Base-by-base conservation (phyloP, 495 filamentous ascomycete genomes). In the Podospora tetraspora region DNA sequence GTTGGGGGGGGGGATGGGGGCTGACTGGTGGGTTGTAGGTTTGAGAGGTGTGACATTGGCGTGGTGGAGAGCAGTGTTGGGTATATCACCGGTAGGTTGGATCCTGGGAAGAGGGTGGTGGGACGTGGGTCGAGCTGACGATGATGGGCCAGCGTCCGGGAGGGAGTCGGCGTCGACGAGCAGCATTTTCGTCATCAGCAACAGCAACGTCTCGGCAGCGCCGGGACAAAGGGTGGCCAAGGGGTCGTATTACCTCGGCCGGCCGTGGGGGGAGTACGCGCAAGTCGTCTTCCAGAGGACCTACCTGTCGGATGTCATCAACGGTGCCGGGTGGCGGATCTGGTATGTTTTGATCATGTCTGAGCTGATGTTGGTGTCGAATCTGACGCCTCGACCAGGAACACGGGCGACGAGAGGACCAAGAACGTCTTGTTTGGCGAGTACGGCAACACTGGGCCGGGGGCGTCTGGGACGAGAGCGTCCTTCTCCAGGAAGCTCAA, bases 111-210 rank as follows among this genome's bases (percentile, higher is more conserved):
- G 23, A 5, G 23, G 22, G 29, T 37, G 10, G 32, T 9, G 59
- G 23, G 7, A 37, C n/a, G n/a, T n/a, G n/a, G n/a, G 19, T 9
- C 32, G 52, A 57, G 62, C 30, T 56, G 13, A 25, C n/a, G 16
- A 61, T 11, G 34, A 13, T 22, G 27, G 27, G n/a, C 29, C 25
- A 79, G 88, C 88, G 21, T 87, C 85, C 63, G 89, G 89, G 22
- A 82, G 88, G 19, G 74, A 80, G 65, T 79, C 80, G 1, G 76
- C 79, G 56, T 76, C 75, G 27, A 83, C 88, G 69, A 68, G 76
- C 22, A 83, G 80, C 32, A 90, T 85, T 76, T 91, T 87, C 68
- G 83, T 91, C 65, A 86, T 91, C 79, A 87, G 87, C 79, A 84
- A 84, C 70, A 84, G 79, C 70, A 76, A 72, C 25, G 74, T 86